A percentile compares a stretch with the other conserved stretches of the same genome.
Conservation (phyloP, 805 yeast species). For the Lipomyces kockii region DNA sequence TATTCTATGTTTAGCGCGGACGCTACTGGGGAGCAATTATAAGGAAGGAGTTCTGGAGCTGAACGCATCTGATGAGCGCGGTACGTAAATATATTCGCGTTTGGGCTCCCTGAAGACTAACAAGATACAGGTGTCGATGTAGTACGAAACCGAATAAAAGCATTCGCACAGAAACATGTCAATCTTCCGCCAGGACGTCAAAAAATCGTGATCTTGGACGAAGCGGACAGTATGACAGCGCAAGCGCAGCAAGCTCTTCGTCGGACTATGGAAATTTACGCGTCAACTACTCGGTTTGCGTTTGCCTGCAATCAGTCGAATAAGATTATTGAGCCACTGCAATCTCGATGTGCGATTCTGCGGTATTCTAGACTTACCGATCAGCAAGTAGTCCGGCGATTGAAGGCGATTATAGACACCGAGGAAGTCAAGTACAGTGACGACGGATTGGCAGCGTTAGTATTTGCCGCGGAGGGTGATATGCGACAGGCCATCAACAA, state of each 20-base stretch:
- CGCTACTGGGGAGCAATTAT: conserved; percentile 69
- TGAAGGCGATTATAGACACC: conserved; percentile 67
- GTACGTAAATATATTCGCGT: not conserved
- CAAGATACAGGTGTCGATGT: conserved; percentile 76
- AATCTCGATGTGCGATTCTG: conserved; percentile 93
- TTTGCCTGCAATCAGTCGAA: conserved; percentile 95
- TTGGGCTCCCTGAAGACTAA: not conserved
- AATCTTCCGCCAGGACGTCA: conserved; percentile 86
- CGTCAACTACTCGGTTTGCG: conserved; percentile 97
- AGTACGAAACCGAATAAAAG: conserved; percentile 89
- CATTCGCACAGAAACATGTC: conserved; percentile 93
- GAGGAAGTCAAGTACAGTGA: conserved; percentile 81
- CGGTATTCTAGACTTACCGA: conserved; percentile 81
- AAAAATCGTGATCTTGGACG: conserved; percentile 90
- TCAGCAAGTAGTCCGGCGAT: conserved; percentile 78
- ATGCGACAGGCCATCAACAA: conserved; percentile 98
- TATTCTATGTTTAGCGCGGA: conserved; percentile 84
- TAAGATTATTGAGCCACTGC: conserved; percentile 95
- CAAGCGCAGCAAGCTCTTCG: conserved; percentile 96
- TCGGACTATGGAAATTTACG: conserved; percentile 92
- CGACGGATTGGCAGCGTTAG: conserved; percentile 89
- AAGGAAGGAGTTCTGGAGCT: conserved; percentile 86
- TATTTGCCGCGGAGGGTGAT: conserved; percentile 97
- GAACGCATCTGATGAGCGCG: conserved; percentile 93
- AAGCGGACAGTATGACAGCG: conserved; percentile 95